Conservation (phyloP, 176 grass and related monocot genomes). For the Pontederia crassipes region DNA sequence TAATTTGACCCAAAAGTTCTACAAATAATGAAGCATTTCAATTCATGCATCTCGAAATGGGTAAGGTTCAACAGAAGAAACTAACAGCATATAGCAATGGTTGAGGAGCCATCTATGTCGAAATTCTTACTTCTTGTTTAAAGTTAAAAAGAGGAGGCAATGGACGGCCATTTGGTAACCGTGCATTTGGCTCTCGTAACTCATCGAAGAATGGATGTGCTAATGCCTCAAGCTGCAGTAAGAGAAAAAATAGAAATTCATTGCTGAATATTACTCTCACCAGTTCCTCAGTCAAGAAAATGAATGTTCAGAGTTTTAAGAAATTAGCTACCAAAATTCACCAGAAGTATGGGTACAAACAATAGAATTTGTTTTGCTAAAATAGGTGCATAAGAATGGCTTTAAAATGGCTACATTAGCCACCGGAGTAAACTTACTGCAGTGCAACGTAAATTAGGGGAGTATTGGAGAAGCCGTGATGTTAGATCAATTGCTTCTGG, state of each 20-base stretch:
- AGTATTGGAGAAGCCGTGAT: slow-evolving; percentile 17
- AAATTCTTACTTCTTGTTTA: slow-evolving; percentile 15
- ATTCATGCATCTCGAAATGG: not conserved
- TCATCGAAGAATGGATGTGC: slow-evolving; percentile 19
- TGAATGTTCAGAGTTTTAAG: not conserved
- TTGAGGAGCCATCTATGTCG: not conserved
- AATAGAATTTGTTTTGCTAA: not conserved
- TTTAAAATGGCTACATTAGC: not conserved
- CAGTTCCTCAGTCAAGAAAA: not conserved
- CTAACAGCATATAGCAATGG: not conserved
- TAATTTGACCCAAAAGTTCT: too few relatives aligned
- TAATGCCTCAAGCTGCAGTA: slow-evolving; percentile 13
- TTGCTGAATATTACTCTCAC: too few relatives aligned
- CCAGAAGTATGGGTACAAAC: too few relatives aligned
- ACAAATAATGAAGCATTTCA: too few relatives aligned
- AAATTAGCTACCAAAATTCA: too few relatives aligned
- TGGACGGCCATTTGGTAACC: slow-evolving; percentile 10
- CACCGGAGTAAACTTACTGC: slow-evolving; percentile 3
- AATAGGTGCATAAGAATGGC: not conserved
- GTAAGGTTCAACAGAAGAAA: not conserved
- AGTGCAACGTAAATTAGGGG: slow-evolving; percentile 9
- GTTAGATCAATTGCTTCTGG: slow-evolving; percentile 18
- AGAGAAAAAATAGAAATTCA: not conserved
- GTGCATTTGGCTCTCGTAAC: slow-evolving; percentile 13
- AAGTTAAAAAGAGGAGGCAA: slow-evolving; percentile 19